Evolutionary conservation across 768 basidiomycete species (phyloP), one percentile per base, ranked within the genome.

Genomic region (Xerocomellus intermedius): DNA sequence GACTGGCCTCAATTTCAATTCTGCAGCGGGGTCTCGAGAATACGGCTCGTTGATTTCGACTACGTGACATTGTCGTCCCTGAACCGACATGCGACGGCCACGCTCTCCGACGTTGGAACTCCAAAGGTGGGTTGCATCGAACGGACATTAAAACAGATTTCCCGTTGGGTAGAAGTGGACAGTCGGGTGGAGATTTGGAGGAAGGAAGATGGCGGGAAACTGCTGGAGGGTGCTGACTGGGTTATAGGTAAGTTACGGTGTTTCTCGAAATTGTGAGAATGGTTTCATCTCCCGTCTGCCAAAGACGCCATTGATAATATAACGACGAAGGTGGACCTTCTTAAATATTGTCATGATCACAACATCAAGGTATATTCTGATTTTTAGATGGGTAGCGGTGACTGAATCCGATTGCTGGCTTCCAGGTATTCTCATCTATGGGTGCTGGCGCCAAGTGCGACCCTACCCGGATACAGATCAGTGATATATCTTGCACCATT

Each of bases 261-360:
- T 30, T 41, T 45, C 33, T 50, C 26, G 22, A 50, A 10, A 13
- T 33, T 52, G 33, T n/a, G 49, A 22, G 24, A 52, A 17, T 50
- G 41, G 22, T 38, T 37, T 65, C 38, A 55, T 52, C 39, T 30
- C 42, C 44, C 39, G 32, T 59, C 47, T 50, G 24, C 9, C n/a
- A 50, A 63, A 84, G 96, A 99, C 71, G 94, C 94, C 6, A 99
- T 98, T 55, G 96, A 98, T 73, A 98, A 99, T 66, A 96, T 98
- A 58, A 82, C 89, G 44, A 96, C 96, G 0, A 98, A 99, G 69
- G 93, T 97, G 12, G 95, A 98, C 64, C 77, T 98, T 42, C 80
- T 99, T 8, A 85, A 89, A 54, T 88, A 95, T 70, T 99, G 96
- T 64, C 82, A 89, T 63, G 82, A 86, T 52, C 77, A 87, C 58